Evolutionary conservation across 306 rosid species (phyloP), one percentile per base, ranked within the genome.

Genomic region (Castanospermum australe): DNA sequence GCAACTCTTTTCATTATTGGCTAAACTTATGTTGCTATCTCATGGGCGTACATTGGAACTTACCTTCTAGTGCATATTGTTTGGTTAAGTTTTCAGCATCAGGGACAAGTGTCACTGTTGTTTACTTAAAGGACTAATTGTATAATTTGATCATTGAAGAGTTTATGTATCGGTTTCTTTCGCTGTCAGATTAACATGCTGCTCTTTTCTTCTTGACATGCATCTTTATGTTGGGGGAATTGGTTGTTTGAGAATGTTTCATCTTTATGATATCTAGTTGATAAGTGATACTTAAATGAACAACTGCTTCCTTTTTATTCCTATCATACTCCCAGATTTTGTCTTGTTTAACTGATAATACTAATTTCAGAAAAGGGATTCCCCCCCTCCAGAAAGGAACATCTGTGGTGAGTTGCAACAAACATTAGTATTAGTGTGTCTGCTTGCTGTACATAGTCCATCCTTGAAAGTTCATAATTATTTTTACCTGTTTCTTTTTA

Each of bases 361-460:
- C 32, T 38, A 77, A 77, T 39, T 42, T 42, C 24, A 6, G 65
- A 78, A 62, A 82, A 82, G 38, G n/a, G n/a, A n/a, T n/a, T n/a
- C n/a, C n/a, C n/a, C n/a, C n/a, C n/a, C n/a, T 56, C 33, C 17
- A 8, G 77, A 41, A 71, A 71, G 32, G 36, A 56, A 39, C 61
- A 25, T 70, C 28, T 48, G 61, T 45, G 42, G 18, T 70, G 68
- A 35, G 75, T 73, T 76, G 51, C 62, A 38, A 59, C 52, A 25
- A 73, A 32, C 50, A 45, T 30, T 48, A 78, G 47, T 54, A 71
- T 79, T 64, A 47, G 13, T 51, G 25, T 78, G 51, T 44, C 67
- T 63, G 75, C 67, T 77, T 67, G 51, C 48, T 60, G 54, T 65
- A 56, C 5, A 44, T 59, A 42, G 66, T 78, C 38, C 79, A 41